Evolutionary conservation across 2,329 filamentous ascomycete genomes (phyloP).

Genomic region (Pseudopyricularia javanii): DNA sequence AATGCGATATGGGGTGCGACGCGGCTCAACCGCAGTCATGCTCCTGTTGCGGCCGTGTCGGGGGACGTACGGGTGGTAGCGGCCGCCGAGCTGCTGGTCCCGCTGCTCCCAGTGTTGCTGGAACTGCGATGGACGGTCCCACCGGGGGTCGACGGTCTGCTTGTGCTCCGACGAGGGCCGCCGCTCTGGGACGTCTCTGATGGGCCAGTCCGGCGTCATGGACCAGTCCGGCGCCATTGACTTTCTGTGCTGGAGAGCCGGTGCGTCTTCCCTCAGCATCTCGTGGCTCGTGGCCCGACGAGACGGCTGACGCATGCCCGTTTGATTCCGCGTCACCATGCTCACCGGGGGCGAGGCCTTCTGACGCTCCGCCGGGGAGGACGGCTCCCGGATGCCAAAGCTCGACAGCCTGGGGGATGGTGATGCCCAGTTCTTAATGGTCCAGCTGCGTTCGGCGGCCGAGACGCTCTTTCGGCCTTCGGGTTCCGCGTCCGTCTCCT

Average conservation of each 20-base stretch:
- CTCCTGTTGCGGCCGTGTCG: constrained; percentile 26
- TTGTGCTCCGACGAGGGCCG: no score
- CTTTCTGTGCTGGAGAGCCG: not conserved
- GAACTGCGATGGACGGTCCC: constrained; percentile 4
- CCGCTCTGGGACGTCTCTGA: no score
- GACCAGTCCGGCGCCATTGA: not conserved
- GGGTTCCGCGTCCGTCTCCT: no score
- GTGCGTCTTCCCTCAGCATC: not conserved
- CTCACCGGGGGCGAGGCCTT: constrained; percentile 28
- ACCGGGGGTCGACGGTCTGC: not conserved
- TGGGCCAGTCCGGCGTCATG: no score
- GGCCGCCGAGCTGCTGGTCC: constrained; percentile 8
- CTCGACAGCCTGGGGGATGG: constrained; percentile 4
- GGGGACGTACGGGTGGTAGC: constrained; percentile 17
- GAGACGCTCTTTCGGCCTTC: no score
- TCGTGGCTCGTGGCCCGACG: not conserved
- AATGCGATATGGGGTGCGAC: constrained; percentile 27
- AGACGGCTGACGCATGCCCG: constrained; percentile 13
- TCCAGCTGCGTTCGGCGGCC: constrained; percentile 14
- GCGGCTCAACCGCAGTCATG: constrained; percentile 4
- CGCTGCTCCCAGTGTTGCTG: constrained; percentile 18
- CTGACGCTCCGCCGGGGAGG: no score
- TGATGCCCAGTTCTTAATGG: constrained; percentile 6
- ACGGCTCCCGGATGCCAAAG: no score
- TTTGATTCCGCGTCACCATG: constrained; percentile 25